Percentiles rank a stretch among this genome's conserved stretches.
These are phyloP conservation scores for Paramecium caudatum DNA, from an alignment of 73 alveolate species.

Conservation along the genomic window DNA sequence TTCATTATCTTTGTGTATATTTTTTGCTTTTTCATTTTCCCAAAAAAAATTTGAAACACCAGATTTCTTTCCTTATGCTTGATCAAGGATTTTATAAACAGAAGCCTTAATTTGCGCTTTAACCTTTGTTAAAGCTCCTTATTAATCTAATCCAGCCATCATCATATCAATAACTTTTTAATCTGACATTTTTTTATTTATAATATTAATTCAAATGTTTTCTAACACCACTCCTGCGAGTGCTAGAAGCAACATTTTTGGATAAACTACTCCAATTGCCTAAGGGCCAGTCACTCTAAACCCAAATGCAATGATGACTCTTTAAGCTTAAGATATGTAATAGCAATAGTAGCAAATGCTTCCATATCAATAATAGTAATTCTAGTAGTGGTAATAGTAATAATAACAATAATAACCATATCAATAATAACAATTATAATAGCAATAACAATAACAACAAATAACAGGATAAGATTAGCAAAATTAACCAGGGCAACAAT, in stretches of 20 bases:
- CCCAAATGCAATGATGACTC: no score
- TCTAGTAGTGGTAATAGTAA: neutral
- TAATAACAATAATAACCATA: neutral
- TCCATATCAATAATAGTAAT: neutral
- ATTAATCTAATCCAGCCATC: conserved; percentile 1
- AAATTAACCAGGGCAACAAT: neutral
- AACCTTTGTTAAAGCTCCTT: conserved; percentile 46
- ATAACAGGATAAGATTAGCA: neutral
- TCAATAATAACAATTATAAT: neutral
- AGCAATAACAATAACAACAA: neutral
- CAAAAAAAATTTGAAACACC: conserved; percentile 58
- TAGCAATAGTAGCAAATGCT: neutral
- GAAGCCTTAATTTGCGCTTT: conserved; percentile 67
- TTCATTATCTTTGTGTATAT: conserved; percentile 46
- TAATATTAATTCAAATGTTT: conserved; percentile 2
- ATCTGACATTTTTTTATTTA: conserved; percentile 67
- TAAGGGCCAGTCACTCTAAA: neutral
- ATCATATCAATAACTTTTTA: conserved; percentile 24
- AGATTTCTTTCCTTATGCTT: conserved; percentile 57
- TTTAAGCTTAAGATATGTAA: no score
- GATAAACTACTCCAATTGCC: neutral
- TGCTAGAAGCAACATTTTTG: conserved; percentile 38
- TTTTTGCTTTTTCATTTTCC: conserved; percentile 61
- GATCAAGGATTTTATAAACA: conserved; percentile 50
- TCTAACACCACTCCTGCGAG: neutral